Base-by-base conservation (phyloP, 1,139 yeast genomes). In the Yamadazyma membranifaciens region DNA sequence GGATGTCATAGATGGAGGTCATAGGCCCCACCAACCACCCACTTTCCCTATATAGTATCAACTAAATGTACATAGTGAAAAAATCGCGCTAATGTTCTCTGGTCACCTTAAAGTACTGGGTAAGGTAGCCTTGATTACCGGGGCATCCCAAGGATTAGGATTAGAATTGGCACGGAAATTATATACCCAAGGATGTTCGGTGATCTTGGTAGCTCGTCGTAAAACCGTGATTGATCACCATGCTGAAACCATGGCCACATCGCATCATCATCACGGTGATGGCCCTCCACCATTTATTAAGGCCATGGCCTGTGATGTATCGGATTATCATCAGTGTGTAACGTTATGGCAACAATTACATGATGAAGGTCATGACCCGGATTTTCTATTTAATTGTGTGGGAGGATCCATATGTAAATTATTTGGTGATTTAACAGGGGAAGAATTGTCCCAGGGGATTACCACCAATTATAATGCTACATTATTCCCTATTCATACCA, bases 91-190 rank as follows among this genome's bases (percentile, higher is more conserved):
- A 65, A 61, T 62, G 63, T 63, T 59, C 45, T 57, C 59, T 20
- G 53, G 55, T 3, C 51, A 67, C 26, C 65, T 70, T 45, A 50
- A 59, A 33, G 62, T 67, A 2, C 47, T 59, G 22, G 79, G 77
- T 17, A 81, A 83, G 60, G 59, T 78, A 1, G 91, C 87, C 2
- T 73, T 92, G n/a, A 74, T 94, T 14, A 78, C 96, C 0, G 99
- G 99, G 1, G 98, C 92, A 0, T 89, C 98, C 0, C 98, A 92
- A 55, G 99, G 99, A 0, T 68, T 92, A 1, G 98, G 99, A 0
- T 81, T 81, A 2, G 86, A 87, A 36, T 60, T 94, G 41, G 96
- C 96, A 0, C 65, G 67, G 31, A 70, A 78, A 45, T 64, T 84
- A 36, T 82, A 78, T 43, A 47, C 63, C 3, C 56, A 61, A 20